phyloP scores from a whole-genome alignment of 1,284 basidiomycete genomes.

The Trichosporon inkin region DNA sequence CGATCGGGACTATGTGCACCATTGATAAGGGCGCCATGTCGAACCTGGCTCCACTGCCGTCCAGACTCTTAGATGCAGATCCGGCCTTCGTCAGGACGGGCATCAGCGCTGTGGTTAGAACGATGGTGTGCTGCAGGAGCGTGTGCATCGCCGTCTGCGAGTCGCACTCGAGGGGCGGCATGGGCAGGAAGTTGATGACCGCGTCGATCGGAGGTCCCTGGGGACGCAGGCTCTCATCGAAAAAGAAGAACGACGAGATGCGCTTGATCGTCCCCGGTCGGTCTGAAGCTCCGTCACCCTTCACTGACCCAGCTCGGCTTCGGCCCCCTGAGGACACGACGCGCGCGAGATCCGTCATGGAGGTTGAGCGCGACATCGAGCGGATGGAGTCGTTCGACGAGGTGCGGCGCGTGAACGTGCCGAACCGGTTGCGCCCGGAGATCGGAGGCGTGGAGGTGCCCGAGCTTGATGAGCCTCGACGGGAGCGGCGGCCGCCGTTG shows the following conservation, averaged over 20 bases:
- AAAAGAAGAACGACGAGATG: constrained; percentile 14
- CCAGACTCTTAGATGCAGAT: neutral
- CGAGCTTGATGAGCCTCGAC: constrained; percentile 20
- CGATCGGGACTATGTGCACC: constrained; percentile 35
- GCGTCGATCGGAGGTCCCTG: constrained; percentile 33
- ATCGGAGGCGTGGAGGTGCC: constrained; percentile 13
- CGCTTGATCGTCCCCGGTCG: constrained; percentile 9
- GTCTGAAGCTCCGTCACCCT: neutral
- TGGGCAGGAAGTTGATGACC: constrained; percentile 40
- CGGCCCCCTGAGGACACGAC: neutral
- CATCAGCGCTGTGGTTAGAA: constrained; percentile 36
- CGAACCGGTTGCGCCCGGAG: constrained; percentile 5
- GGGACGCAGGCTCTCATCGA: neutral
- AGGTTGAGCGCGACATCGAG: constrained; percentile 2
- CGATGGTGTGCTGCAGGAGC: constrained; percentile 39
- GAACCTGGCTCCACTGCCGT: neutral
- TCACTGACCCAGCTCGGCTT: constrained; percentile 5
- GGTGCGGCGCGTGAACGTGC: constrained; percentile 2
- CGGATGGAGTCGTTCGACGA: constrained; percentile 8
- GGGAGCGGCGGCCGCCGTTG: constrained; percentile 10
- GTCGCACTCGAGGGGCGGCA: constrained; percentile 15
- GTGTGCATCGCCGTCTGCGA: constrained; percentile 30
- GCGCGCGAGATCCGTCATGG: constrained; percentile 10
- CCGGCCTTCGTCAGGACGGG: constrained; percentile 24
- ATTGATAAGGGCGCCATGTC: constrained; percentile 29